Percentiles rank a stretch among this genome's conserved stretches.
Evolutionary conservation across 1,284 basidiomycete genomes (phyloP).

Genomic region (Leccinum pachyderme): DNA sequence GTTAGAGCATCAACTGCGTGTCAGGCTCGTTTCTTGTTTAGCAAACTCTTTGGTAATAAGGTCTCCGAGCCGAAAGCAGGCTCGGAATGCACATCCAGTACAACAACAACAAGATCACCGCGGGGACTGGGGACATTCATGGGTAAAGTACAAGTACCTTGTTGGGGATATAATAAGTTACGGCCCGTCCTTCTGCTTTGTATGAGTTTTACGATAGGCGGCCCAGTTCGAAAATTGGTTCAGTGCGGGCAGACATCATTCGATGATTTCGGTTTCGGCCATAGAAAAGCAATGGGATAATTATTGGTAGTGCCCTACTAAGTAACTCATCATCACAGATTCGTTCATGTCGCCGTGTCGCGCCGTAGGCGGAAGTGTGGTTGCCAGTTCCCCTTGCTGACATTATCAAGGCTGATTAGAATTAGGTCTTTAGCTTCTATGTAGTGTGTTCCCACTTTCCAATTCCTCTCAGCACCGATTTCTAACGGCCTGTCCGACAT

Average conservation of each 20-base stretch:
- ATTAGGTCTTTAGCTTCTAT: constrained; percentile 62
- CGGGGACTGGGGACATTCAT: background rate
- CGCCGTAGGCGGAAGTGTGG: constrained; percentile 55
- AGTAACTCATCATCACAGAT: background rate
- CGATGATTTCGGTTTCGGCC: background rate
- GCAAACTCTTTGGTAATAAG: background rate
- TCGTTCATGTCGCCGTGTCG: background rate
- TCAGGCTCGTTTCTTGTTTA: too few species aligned
- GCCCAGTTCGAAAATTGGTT: too few species aligned
- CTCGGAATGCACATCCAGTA: background rate
- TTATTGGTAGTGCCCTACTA: background rate
- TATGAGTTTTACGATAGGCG: background rate
- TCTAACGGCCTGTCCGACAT: constrained; percentile 22
- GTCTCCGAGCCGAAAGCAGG: background rate
- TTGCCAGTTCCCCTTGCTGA: constrained; percentile 75
- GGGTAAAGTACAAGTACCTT: background rate
- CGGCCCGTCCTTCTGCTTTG: background rate
- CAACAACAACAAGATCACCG: background rate
- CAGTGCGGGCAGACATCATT: background rate
- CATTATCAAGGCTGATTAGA: constrained; percentile 71
- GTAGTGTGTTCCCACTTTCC: constrained; percentile 52
- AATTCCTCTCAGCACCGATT: constrained; percentile 42
- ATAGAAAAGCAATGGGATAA: background rate
- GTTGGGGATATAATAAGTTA: background rate
- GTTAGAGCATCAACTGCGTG: background rate